Conservation (phyloP, 2,329 filamentous ascomycete species). For the Metarhizium humberi region DNA sequence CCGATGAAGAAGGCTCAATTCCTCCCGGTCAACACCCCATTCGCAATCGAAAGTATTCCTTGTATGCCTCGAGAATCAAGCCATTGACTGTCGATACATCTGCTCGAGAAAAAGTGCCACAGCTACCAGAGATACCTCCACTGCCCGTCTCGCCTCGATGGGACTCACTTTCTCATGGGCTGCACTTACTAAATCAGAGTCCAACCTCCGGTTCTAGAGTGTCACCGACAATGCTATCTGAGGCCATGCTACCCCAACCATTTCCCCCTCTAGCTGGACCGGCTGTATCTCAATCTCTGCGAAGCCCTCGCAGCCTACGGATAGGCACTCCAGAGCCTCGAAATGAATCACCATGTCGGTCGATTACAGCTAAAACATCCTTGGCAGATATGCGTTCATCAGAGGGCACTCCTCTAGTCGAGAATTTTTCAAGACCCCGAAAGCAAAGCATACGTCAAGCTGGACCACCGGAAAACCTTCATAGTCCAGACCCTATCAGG, state of each 20-base stretch:
- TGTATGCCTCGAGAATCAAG: constrained; percentile 15
- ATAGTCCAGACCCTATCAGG: constrained; percentile 20
- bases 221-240: constrained; percentile 3
- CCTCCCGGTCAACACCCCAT: constrained; percentile 6
- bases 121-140: constrained; percentile 21
- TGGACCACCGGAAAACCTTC: constrained; percentile 9
- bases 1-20: constrained; percentile 7
- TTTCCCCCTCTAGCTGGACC: background rate
- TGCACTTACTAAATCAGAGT: constrained; percentile 14
- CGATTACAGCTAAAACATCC: constrained; percentile 22
- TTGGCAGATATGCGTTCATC: constrained; percentile 24
- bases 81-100: constrained; percentile 6
- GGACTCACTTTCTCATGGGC: constrained; percentile 28
- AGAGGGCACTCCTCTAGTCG: constrained; percentile 29
- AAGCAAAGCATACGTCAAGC: constrained; percentile 42
- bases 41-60: constrained; percentile 12
- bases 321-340: constrained; percentile 11
- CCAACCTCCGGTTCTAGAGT: background rate
- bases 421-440: constrained; percentile 52
- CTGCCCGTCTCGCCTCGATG: constrained; percentile 33
- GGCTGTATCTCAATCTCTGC: constrained; percentile 7
- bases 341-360: constrained; percentile 20
- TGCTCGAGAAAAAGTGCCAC: constrained; percentile 2
- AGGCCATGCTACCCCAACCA: background rate
- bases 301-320: constrained; percentile 8